Percentiles rank a stretch among this genome's conserved stretches.
These are phyloP conservation scores for Leptographium flavum DNA, from an alignment of 2,329 filamentous ascomycete species.

Conservation along the genomic window DNA sequence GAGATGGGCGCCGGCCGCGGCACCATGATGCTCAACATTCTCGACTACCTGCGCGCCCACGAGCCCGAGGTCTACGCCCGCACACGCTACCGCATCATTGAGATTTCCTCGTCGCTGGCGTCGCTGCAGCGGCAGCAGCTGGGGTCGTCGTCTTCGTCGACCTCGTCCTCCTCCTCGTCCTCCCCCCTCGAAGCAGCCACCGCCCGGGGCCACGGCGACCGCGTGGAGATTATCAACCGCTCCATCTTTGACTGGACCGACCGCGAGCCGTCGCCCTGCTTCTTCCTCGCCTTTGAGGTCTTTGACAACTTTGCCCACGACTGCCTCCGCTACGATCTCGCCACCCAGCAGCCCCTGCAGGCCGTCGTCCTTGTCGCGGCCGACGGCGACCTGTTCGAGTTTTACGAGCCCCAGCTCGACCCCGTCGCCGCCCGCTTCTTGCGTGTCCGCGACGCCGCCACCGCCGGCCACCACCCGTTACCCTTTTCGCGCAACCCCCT, in stretches of 20 bases:
- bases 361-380: slow-evolving; percentile 76
- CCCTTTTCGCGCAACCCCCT: slow-evolving; percentile 40
- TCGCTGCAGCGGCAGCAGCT: slow-evolving; percentile 62
- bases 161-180: background rate
- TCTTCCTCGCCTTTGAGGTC: slow-evolving; percentile 94
- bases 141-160: background rate
- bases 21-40: slow-evolving; percentile 93
- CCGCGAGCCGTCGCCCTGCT: slow-evolving; percentile 84
- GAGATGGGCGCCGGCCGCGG: slow-evolving; percentile 97
- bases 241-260: slow-evolving; percentile 90
- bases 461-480: slow-evolving; percentile 46
- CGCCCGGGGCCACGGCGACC: slow-evolving; percentile 61
- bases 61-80: slow-evolving; percentile 88
- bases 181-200: slow-evolving; percentile 19
- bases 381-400: slow-evolving; percentile 85
- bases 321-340: slow-evolving; percentile 74
- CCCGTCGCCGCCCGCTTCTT: slow-evolving; percentile 72
- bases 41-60: slow-evolving; percentile 84
- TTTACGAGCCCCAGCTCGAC: slow-evolving; percentile 71
- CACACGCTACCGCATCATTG: slow-evolving; percentile 89
- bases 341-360: slow-evolving; percentile 72
- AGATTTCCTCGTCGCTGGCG: slow-evolving; percentile 77
- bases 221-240: slow-evolving; percentile 87
- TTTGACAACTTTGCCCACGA: slow-evolving; percentile 99
- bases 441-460: slow-evolving; percentile 67